Evolutionary conservation across 345 rosid genomes (phyloP), one percentile per base, ranked within the genome.

Genomic region (Hibiscus mutabilis): DNA sequence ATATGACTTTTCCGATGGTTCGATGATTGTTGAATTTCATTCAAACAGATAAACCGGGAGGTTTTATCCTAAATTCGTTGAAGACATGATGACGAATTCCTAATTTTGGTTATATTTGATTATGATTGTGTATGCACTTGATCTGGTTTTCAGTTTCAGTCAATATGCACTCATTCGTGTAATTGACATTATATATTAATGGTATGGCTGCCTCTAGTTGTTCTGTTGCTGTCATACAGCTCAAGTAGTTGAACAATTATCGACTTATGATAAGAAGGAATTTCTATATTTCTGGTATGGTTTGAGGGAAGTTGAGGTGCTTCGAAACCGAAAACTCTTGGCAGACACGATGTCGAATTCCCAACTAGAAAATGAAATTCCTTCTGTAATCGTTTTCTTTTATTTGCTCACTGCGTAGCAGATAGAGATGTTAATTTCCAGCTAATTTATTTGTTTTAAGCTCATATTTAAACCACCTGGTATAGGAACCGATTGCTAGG

Each of bases 401-500:
- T 57, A 53, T 53, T 9, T 53, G 18, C 58, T 18, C 24, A 55
- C 15, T 55, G 21, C 22, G 9, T 53, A 7, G 58, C 21, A 14
- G 7, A 13, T 46, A 3, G n/a, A 37, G 57, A 40, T 19, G 44
- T 31, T 27, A 22, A 49, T 53, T 53, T 6, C 15, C 57, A 12
- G 42, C 56, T 31, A 68, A 44, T 16, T 24, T 15, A 37, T 68
- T 64, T 19, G 22, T 51, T 60, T 59, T 42, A 52, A 69, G 61
- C 42, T 74, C 73, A 7, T 47, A 60, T 2, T 6, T 60, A 24
- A 22, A 37, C 29, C 56, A 16, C 56, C 21, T 46, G 16, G 55
- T 82, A 79, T 80, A 90, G 96, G 91, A 88, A 73, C 89, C 85
- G 70, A 79, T 58, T 29, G 74, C 83, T 65, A 82, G 74, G 69